These are phyloP conservation scores for Candolleomyces aberdarensis DNA, from an alignment of 768 basidiomycete species.

Conservation along the genomic window DNA sequence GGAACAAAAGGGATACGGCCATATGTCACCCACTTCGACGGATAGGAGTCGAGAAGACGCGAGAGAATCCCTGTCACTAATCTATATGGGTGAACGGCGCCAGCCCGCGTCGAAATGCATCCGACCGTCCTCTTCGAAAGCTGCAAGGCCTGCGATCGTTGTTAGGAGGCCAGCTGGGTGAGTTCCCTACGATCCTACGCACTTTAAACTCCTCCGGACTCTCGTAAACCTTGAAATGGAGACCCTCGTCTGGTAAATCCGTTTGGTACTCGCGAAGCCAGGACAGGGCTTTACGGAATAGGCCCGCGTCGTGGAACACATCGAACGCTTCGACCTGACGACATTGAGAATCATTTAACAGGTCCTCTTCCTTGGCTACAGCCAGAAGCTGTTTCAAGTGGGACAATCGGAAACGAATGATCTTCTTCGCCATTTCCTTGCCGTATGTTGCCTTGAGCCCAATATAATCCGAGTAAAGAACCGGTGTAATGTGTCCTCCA, in stretches of 20 bases:
- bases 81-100: constrained; percentile 69
- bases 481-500: constrained; percentile 65
- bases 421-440: constrained; percentile 40
- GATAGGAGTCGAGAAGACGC: constrained; percentile 48
- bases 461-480: constrained; percentile 56
- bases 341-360: constrained; percentile 52
- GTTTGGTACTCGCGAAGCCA: constrained; percentile 41
- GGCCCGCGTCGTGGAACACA: constrained; percentile 42
- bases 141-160: constrained; percentile 41
- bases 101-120: constrained; percentile 51
- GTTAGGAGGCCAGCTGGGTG: not conserved
- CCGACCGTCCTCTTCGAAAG: constrained; percentile 45
- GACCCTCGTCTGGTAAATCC: constrained; percentile 51
- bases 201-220: constrained; percentile 28
- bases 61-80: constrained; percentile 58
- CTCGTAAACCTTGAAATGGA: constrained; percentile 29
- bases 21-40: constrained; percentile 39
- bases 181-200: not conserved
- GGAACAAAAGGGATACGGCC: not conserved
- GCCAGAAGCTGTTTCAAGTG: constrained; percentile 49
- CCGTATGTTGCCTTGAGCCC: constrained; percentile 47
- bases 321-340: constrained; percentile 58
- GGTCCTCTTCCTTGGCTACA: constrained; percentile 50
- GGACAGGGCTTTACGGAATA: constrained; percentile 42
- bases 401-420: constrained; percentile 59